Percentiles rank a stretch among this genome's conserved stretches.
These are phyloP conservation scores for Hypoxylon cercidicola DNA, from an alignment of 495 filamentous ascomycete species.

Conservation along the genomic window DNA sequence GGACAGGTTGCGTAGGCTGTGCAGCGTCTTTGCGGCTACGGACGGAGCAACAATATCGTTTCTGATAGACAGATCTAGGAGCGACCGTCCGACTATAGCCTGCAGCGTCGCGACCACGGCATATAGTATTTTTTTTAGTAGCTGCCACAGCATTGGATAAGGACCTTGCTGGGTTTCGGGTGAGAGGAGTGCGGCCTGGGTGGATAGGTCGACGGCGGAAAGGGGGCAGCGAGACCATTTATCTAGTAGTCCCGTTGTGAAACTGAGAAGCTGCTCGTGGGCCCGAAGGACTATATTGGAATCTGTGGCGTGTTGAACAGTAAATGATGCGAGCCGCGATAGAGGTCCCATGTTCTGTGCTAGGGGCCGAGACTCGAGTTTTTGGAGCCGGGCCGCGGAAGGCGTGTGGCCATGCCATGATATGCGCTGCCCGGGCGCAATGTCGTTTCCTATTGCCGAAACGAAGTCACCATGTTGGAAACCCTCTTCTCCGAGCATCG, in stretches of 20 bases:
- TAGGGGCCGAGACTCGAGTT: slow-evolving; percentile 73
- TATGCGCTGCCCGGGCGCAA: slow-evolving; percentile 74
- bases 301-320: slow-evolving; percentile 72
- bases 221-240: slow-evolving; percentile 89
- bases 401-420: slow-evolving; percentile 73
- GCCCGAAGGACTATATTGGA: slow-evolving; percentile 68
- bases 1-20: slow-evolving; percentile 82
- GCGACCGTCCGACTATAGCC: slow-evolving; percentile 73
- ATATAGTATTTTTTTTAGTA: slow-evolving; percentile 84
- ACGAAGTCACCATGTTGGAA: slow-evolving; percentile 87
- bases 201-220: slow-evolving; percentile 80
- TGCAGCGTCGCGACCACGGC: slow-evolving; percentile 79
- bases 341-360: slow-evolving; percentile 81
- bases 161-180: slow-evolving; percentile 75
- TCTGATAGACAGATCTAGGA: slow-evolving; percentile 56
- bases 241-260: slow-evolving; percentile 75
- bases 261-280: slow-evolving; percentile 76
- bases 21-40: slow-evolving; percentile 79
- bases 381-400: slow-evolving; percentile 66
- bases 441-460: slow-evolving; percentile 77
- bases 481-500: slow-evolving; percentile 75
- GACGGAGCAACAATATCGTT: slow-evolving; percentile 67
- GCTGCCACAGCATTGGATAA: slow-evolving; percentile 80
- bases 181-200: slow-evolving; percentile 75
- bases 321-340: slow-evolving; percentile 78